Conservation (phyloP, 805 yeast species). For the Naumovozyma castellii region DNA sequence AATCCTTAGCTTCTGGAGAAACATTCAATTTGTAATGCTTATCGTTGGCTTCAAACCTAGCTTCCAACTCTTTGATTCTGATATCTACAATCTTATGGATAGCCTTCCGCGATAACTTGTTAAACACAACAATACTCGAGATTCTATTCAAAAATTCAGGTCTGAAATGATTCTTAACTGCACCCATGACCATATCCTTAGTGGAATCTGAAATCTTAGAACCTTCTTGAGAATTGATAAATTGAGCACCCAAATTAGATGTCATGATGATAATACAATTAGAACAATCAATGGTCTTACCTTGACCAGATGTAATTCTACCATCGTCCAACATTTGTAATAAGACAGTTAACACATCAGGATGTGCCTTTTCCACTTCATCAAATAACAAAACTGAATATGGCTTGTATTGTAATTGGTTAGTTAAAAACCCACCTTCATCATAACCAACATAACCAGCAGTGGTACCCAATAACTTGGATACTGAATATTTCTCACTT, state of each 20-base stretch:
- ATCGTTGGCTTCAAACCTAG: conserved; percentile 76
- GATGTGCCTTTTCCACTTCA: conserved; percentile 98
- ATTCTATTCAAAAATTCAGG: conserved; percentile 97
- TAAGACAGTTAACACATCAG: conserved; percentile 87
- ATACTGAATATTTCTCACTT: conserved; percentile 89
- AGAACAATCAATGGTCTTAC: conserved; percentile 87
- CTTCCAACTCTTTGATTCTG: conserved; percentile 74
- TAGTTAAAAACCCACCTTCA: conserved; percentile 94
- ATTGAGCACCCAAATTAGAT: conserved; percentile 93
- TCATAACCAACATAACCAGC: conserved; percentile 97
- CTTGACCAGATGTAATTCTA: conserved; percentile 87
- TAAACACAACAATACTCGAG: conserved; percentile 85
- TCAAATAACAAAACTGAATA: conserved; percentile 94
- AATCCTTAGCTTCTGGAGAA: conserved; percentile 69
- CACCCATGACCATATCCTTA: conserved; percentile 68
- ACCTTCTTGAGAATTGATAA: conserved; percentile 56
- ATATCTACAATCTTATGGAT: conserved; percentile 85
- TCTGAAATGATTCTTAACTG: conserved; percentile 84
- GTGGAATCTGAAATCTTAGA: conserved; percentile 60
- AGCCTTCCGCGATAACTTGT: conserved; percentile 83
- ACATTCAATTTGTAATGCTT: conserved; percentile 65
- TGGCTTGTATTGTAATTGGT: conserved; percentile 82
- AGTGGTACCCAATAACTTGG: conserved; percentile 92
- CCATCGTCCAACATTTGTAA: conserved; percentile 95
- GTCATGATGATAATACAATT: conserved; percentile 93